Base-by-base conservation (phyloP, 495 filamentous ascomycete species). In the Penicillium crystallinum region DNA sequence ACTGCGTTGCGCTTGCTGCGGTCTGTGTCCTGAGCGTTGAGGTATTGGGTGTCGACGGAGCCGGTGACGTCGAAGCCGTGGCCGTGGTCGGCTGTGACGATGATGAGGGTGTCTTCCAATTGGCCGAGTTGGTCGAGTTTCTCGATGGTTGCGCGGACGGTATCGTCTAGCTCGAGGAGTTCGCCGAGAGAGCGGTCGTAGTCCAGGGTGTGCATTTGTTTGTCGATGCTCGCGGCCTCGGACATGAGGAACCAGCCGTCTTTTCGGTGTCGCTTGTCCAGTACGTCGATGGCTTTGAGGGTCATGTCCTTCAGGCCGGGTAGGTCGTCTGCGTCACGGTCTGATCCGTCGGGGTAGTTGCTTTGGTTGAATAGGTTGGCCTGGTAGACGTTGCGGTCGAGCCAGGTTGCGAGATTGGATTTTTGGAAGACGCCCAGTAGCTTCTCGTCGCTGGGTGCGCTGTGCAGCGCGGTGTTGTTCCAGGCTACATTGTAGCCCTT, bases 271-370 rank as follows among this genome's bases (percentile, higher is more conserved):
- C 86, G 84, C 12, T 69, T 66, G 57, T 83, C 65, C 23, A 89
- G 75, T 21, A 89, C 80, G 43, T 90, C 86, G 46, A 90, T 77
- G 0, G 86, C 84, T 68, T 90, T 90, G 34, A 88, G 71, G 0
- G 86, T 89, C 86, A 89, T 90, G n/a, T 90, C 84, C 63, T 86
- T 87, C 15, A 88, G 77, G 4, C 86, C 86, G 3, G 86, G 86
- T 7, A 86, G 76, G 52, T 90, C 85, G 6, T 74, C 73, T 2
- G 86, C 85, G 25, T 81, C 63, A 12, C 65, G 74, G 1, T 71
- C 69, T 15, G 69, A 75, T 18, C 86, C 85, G 5, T 79, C 74
- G 0, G 86, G 85, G 54, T 80, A 72, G 59, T 89, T 86, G 49
- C 72, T 77, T 49, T 81, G 74, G 58, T 71, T 74, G 35, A 64